These are phyloP conservation scores for Fistulifera solaris DNA, from an alignment of 108 stramenopile species.

Conservation along the genomic window DNA sequence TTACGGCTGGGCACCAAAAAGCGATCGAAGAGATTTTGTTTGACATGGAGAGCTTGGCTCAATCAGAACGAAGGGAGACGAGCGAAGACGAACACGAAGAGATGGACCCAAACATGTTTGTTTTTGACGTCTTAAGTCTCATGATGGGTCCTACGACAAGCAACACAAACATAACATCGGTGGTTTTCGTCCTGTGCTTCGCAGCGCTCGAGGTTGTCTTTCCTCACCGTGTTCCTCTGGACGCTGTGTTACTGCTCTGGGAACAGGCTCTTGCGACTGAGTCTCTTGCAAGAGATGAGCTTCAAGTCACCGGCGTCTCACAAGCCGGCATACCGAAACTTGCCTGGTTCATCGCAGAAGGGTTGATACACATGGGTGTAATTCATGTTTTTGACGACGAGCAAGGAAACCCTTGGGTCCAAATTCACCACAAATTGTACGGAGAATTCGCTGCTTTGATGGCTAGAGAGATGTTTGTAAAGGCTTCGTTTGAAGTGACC, in stretches of 20 bases:
- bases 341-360: constrained; percentile 25
- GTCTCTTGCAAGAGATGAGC: constrained; percentile 14
- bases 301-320: not conserved
- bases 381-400: constrained; percentile 13
- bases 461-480: constrained; percentile 11
- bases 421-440: constrained; percentile 23
- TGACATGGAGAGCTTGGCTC: not conserved
- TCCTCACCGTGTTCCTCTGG: constrained; percentile 16
- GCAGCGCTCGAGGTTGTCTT: constrained; percentile 23
- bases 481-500: constrained; percentile 11
- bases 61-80: not conserved
- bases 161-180: constrained; percentile 2
- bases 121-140: constrained; percentile 20
- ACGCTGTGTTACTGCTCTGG: constrained; percentile 25
- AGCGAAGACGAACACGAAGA: not conserved
- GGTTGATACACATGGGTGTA: constrained; percentile 28
- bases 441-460: constrained; percentile 13
- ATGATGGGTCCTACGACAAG: constrained; percentile 18
- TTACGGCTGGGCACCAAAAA: constrained; percentile 35
- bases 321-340: constrained; percentile 1
- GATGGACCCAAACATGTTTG: not conserved
- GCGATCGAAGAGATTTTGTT: constrained; percentile 28
- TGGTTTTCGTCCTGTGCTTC: constrained; percentile 23
- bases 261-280: constrained; percentile 14
- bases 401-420: constrained; percentile 13